Evolutionary conservation across 257 asterid species (phyloP).

Genomic region (Paulownia fortunei): DNA sequence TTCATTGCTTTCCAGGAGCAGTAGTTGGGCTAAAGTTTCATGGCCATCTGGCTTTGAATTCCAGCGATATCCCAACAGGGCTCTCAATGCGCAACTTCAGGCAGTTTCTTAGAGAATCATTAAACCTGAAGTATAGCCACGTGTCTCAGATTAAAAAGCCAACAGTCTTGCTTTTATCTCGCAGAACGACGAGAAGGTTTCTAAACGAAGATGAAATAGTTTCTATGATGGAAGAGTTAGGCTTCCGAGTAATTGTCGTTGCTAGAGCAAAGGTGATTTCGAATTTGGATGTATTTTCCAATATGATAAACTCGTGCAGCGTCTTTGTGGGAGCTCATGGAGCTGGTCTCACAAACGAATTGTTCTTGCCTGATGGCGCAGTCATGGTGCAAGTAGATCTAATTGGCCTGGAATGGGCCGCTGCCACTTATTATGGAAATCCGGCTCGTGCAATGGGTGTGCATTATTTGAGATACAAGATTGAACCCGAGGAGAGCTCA

Average conservation of each 20-base stretch:
- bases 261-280: conserved; percentile 56
- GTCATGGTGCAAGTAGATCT: conserved; percentile 78
- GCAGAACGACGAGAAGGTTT: conserved; percentile 69
- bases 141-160: conserved; percentile 54
- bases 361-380: conserved; percentile 73
- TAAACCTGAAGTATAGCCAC: conserved; percentile 39
- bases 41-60: conserved; percentile 49
- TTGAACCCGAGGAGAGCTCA: conserved; percentile 80
- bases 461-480: conserved; percentile 69
- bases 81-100: conserved; percentile 39
- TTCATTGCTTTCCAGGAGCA: conserved; percentile 82
- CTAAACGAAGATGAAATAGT: conserved; percentile 61
- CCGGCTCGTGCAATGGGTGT: conserved; percentile 69
- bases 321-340: conserved; percentile 91
- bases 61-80: conserved; percentile 47
- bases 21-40: conserved; percentile 79
- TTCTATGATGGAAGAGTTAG: conserved; percentile 58
- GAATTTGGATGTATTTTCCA: conserved; percentile 58
- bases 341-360: conserved; percentile 87
- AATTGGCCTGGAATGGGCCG: conserved; percentile 92
- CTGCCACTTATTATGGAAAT: conserved; percentile 64
- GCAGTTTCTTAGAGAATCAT: conserved; percentile 43
- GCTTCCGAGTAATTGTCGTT: conserved; percentile 63
- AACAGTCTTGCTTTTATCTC: conserved; percentile 58
- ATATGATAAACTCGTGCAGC: conserved; percentile 68